Base-by-base conservation (phyloP, 2,329 filamentous ascomycete genomes). In the Nemania sp. region DNA sequence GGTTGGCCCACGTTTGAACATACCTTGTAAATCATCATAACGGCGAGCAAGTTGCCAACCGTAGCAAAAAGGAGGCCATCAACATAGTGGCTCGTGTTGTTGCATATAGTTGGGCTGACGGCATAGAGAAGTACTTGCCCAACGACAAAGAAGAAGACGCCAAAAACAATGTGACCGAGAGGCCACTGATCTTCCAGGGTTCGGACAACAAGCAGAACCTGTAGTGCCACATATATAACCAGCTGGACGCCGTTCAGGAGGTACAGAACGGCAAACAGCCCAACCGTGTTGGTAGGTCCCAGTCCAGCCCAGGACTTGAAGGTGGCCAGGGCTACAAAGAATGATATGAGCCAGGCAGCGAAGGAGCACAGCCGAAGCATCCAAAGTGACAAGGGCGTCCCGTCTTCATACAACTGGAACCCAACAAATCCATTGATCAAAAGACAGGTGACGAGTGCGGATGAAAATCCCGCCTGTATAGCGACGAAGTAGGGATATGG, bases 21-120 rank as follows among this genome's bases (percentile, higher is more conserved):
- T 74, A 81, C 91, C 88, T 99, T 99, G 82, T 99, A 99, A 31
- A 99, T 86, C 94, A 97, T 99, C 94, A 99, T 99, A 57, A 99
- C 93, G 11, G 86, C 91, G 37, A 99, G 78, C 39, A 99, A 75
- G 69, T 99, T 99, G 77, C 91, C 94, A 50, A 93, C 86, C 0
- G 93, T 97, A 4, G 91, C 90, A 68, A 99, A 92, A 76, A 97
- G 96, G 42, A 97, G 75, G 0, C 93, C 93, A 68, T 99, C 94
- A 43, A 99, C 75, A 70, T 97, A 99, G 72, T 99, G 94, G 73
- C 90, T 86, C 33, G 92, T 85, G 41, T 84, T 83, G 46, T 87
- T 81, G 77, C 94, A 99, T 66, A 99, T 92, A 59, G 81, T 84
- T 61, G 86, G 80, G 75, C 90, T 94, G 68, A 97, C 90, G 20